Conservation (phyloP, 2,329 filamentous ascomycete genomes). For the Byssothecium circinans region DNA sequence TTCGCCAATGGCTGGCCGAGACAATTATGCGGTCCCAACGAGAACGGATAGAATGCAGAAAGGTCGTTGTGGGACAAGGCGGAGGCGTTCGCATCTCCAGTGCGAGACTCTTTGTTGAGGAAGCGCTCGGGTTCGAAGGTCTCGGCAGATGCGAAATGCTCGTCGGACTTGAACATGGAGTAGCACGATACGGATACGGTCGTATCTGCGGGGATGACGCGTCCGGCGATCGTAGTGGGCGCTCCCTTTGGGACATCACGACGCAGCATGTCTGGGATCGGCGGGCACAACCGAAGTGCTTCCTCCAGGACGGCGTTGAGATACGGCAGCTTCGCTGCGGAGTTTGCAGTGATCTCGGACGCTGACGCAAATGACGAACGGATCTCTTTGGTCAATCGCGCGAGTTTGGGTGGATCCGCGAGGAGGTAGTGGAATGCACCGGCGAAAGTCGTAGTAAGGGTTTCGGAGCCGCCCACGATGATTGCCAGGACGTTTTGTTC, state of each 20-base stretch:
- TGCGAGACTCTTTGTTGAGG: constrained; percentile 4
- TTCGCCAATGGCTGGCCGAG: constrained; percentile 16
- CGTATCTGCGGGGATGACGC: constrained; percentile 5
- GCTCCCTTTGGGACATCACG: constrained; percentile 10
- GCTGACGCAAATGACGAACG: constrained; percentile 1
- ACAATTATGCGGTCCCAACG: constrained; percentile 1
- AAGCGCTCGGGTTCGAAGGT: constrained; percentile 14
- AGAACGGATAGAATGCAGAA: neutral
- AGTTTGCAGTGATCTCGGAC: neutral
- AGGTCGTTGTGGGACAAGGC: neutral
- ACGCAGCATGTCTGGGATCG: constrained; percentile 3
- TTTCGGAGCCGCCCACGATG: constrained; percentile 42
- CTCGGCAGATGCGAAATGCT: constrained; percentile 1
- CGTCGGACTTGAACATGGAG: constrained; percentile 4
- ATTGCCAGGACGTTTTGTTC: constrained; percentile 32
- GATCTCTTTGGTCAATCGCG: constrained; percentile 8
- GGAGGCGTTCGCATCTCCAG: too few species aligned
- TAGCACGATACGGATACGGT: constrained; percentile 6
- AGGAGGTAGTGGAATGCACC: constrained; percentile 33
- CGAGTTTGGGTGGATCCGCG: constrained; percentile 8
- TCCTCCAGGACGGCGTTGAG: constrained; percentile 18
- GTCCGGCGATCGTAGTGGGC: constrained; percentile 8
- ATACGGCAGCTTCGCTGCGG: constrained; percentile 13
- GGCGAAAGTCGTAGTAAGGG: constrained; percentile 36
- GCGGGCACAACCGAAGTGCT: constrained; percentile 11